Evolutionary conservation across 1,139 yeast species (phyloP).

Genomic region (Torulaspora pretoriensis): DNA sequence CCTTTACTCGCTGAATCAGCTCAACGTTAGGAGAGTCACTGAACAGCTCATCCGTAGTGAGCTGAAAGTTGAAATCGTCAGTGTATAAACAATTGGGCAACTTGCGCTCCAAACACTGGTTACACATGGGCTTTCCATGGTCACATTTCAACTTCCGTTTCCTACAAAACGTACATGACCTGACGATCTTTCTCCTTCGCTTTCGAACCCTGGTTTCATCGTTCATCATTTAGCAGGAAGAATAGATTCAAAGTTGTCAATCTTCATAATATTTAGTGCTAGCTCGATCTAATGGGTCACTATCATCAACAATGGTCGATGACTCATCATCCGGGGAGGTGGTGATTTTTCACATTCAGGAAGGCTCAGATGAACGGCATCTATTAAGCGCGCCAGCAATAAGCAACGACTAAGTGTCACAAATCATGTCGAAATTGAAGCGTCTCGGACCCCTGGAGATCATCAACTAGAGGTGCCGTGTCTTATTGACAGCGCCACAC

Average conservation of each 20-base stretch:
- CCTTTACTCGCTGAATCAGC: constrained; percentile 21
- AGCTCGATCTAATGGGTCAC: neutral
- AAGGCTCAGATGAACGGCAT: neutral
- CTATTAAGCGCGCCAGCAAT: neutral
- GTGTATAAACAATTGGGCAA: constrained; percentile 27
- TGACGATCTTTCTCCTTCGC: constrained; percentile 26
- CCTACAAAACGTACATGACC: constrained; percentile 35
- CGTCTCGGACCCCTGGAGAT: neutral
- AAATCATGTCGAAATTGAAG: neutral
- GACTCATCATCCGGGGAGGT: neutral
- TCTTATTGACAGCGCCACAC: neutral
- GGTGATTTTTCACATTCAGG: neutral
- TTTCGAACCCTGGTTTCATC: constrained; percentile 9
- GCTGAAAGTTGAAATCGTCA: constrained; percentile 21
- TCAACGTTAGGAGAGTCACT: constrained; percentile 26
- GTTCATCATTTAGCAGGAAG: neutral
- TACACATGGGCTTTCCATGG: constrained; percentile 29
- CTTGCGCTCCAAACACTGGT: constrained; percentile 26
- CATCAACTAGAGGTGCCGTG: neutral
- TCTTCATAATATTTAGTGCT: neutral
- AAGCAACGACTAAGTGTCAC: constrained; percentile 1
- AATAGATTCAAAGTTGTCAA: too few relatives aligned
- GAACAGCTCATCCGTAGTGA: constrained; percentile 24
- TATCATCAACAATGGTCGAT: neutral
- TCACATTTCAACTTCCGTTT: constrained; percentile 35